Evolutionary conservation across 202 grass and related monocot species (phyloP).

Genomic region (Tripidium arundinaceum): DNA sequence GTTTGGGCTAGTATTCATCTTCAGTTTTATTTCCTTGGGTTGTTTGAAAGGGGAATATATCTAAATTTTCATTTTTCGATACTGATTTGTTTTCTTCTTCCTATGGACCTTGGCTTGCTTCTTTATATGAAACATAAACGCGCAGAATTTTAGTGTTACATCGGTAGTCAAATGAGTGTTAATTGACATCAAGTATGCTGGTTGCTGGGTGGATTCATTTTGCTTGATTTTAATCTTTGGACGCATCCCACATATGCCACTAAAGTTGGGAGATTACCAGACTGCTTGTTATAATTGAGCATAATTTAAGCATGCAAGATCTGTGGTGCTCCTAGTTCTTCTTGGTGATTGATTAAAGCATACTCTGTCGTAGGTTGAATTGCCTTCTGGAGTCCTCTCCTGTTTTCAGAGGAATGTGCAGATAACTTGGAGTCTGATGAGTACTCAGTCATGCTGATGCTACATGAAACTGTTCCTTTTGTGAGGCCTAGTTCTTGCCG

Average conservation of each 20-base stretch:
- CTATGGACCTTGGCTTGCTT: not conserved
- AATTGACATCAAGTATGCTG: not conserved
- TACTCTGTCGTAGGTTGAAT: slow-evolving; percentile 27
- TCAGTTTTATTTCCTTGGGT: too few relatives aligned
- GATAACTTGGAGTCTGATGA: slow-evolving; percentile 35
- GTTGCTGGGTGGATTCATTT: not conserved
- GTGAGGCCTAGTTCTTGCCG: slow-evolving; percentile 24
- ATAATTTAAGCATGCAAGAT: not conserved
- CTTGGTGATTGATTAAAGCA: not conserved
- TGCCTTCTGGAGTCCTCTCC: not conserved
- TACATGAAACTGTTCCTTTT: slow-evolving; percentile 27
- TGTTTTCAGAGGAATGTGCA: slow-evolving; percentile 30
- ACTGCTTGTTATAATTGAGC: not conserved
- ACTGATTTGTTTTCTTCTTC: not conserved
- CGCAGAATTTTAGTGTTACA: not conserved
- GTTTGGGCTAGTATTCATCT: too few relatives aligned
- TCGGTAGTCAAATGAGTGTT: too few relatives aligned
- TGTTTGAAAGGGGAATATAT: too few relatives aligned
- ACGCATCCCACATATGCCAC: not conserved
- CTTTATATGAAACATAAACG: not conserved
- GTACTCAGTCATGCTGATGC: slow-evolving; percentile 46
- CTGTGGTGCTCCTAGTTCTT: not conserved
- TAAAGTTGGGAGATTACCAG: not conserved
- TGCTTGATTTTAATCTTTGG: not conserved
- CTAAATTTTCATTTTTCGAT: too few relatives aligned